Evolutionary conservation across 352 stramenopile species (phyloP).

Genomic region (Globisporangium irregulare): DNA sequence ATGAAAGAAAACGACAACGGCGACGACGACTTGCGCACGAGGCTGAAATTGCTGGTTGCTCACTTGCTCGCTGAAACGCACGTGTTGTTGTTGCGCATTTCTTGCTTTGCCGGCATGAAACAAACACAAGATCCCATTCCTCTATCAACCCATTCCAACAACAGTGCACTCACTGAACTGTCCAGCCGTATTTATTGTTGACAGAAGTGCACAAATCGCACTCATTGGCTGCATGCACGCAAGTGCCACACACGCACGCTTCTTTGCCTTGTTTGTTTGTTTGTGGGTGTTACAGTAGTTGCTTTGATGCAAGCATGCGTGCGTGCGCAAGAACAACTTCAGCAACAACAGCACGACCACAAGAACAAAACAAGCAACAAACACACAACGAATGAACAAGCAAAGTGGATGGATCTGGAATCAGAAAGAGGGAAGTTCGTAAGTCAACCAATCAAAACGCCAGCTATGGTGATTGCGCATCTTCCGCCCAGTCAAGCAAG

Average conservation of each 20-base stretch:
- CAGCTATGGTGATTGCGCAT: too few relatives aligned
- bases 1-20: too few relatives aligned
- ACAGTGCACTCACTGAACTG: too few relatives aligned
- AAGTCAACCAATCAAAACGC: too few relatives aligned
- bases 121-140: neutral
- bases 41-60: neutral
- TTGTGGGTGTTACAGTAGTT: neutral
- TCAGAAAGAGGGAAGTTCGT: neutral
- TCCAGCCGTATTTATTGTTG: neutral
- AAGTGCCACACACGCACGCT: neutral
- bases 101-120: neutral
- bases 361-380: neutral
- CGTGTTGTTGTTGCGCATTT: neutral
- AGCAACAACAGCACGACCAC: neutral
- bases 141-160: constrained; percentile 1
- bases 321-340: neutral
- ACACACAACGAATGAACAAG: neutral
- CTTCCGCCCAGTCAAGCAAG: neutral
- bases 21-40: neutral
- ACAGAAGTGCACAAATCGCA: neutral
- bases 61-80: neutral
- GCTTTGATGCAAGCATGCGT: neutral
- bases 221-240: constrained; percentile 9
- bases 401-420: neutral
- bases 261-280: neutral